Conservation (phyloP, 2,329 filamentous ascomycete species). For the Clathrospora elynae region DNA sequence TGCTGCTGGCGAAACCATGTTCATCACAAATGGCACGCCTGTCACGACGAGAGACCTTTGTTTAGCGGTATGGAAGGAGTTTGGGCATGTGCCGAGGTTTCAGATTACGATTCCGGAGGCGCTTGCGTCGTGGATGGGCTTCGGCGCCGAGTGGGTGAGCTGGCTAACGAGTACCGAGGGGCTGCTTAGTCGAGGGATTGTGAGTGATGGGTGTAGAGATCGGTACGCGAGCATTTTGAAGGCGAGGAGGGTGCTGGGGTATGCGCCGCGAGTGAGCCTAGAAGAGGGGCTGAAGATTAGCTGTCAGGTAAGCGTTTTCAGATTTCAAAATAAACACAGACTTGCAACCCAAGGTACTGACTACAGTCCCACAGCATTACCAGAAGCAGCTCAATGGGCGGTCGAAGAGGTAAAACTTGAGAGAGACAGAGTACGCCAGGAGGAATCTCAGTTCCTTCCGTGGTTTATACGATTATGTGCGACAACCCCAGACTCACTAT, state of each 20-base stretch:
- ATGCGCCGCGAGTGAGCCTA: slow-evolving; percentile 57
- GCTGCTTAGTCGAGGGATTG: slow-evolving; percentile 59
- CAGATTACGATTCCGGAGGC: slow-evolving; percentile 55
- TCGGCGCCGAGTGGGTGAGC: slow-evolving; percentile 54
- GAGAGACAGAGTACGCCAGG: background rate
- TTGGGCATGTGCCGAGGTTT: slow-evolving; percentile 59
- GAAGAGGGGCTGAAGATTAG: slow-evolving; percentile 54
- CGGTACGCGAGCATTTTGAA: slow-evolving; percentile 61
- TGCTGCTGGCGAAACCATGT: slow-evolving; percentile 78
- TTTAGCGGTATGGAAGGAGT: slow-evolving; percentile 73
- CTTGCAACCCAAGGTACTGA: no score
- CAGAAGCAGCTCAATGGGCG: background rate
- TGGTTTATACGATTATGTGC: background rate
- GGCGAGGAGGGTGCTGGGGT: slow-evolving; percentile 59
- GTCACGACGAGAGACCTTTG: slow-evolving; percentile 92
- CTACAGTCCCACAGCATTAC: no score
- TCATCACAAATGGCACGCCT: slow-evolving; percentile 87
- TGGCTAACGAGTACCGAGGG: slow-evolving; percentile 54
- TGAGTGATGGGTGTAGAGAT: slow-evolving; percentile 59
- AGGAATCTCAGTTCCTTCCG: background rate
- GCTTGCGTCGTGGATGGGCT: slow-evolving; percentile 56
- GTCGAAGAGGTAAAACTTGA: background rate
- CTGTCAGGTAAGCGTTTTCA: slow-evolving; percentile 31
- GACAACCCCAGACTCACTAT: no score
- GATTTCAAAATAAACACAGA: no score